Percentiles rank a stretch among this genome's conserved stretches.
phyloP scores from a whole-genome alignment of 2,329 filamentous ascomycete genomes.

The Myriosclerotinia curreyana region DNA sequence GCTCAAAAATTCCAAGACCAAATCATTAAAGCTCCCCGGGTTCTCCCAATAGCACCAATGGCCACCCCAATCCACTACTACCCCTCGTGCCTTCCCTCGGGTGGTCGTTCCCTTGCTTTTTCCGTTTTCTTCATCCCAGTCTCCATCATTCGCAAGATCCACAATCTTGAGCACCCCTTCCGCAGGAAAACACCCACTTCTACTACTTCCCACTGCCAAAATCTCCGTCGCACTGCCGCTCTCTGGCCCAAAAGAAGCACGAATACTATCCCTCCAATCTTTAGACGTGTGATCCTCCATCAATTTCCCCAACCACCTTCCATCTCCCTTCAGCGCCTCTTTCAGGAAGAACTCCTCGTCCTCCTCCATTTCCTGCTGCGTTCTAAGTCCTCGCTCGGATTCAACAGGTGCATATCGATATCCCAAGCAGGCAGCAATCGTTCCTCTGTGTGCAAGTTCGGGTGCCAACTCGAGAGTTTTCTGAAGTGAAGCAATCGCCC shows the following conservation, averaged over 20 bases:
- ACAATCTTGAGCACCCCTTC: constrained; percentile 37
- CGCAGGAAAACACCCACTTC: constrained; percentile 39
- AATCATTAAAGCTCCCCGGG: constrained; percentile 32
- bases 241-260: constrained; percentile 28
- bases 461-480: constrained; percentile 32
- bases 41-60: constrained; percentile 41
- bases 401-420: constrained; percentile 33
- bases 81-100: constrained; percentile 28
- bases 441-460: constrained; percentile 33
- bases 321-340: constrained; percentile 36
- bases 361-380: background rate
- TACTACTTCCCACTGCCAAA: constrained; percentile 36
- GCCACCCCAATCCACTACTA: constrained; percentile 37
- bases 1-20: constrained; percentile 33
- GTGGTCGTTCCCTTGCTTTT: no score
- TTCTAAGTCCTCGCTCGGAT: constrained; percentile 19
- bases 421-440: constrained; percentile 36
- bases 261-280: constrained; percentile 37
- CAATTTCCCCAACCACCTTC: constrained; percentile 36
- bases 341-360: constrained; percentile 37
- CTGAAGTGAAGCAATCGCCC: constrained; percentile 34
- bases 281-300: constrained; percentile 39
- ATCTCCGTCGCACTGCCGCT: constrained; percentile 32
- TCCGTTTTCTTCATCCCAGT: constrained; percentile 7
- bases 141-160: constrained; percentile 32